Conservation (phyloP, 1,284 basidiomycete genomes). For the Laetiporus sulphureus region DNA sequence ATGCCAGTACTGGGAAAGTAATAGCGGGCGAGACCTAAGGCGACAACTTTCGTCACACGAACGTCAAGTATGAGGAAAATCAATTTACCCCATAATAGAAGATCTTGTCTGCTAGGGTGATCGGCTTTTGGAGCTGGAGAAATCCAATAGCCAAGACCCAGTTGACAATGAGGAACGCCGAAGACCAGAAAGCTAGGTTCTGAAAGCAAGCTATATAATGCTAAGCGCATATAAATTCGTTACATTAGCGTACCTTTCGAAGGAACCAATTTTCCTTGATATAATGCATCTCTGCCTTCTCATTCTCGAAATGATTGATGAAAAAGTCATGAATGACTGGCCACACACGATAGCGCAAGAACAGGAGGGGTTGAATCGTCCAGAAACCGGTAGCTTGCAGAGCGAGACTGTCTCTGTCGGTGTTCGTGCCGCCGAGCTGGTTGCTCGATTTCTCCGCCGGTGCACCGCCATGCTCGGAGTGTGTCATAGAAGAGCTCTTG, state of each 20-base stretch:
- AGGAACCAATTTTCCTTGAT: constrained; percentile 44
- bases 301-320: constrained; percentile 46
- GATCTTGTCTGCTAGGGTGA: constrained; percentile 44
- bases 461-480: constrained; percentile 42
- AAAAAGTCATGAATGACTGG: constrained; percentile 44
- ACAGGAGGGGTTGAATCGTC: constrained; percentile 20
- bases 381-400: constrained; percentile 27
- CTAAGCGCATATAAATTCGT: neutral
- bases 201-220: constrained; percentile 13
- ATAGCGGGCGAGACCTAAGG: constrained; percentile 35
- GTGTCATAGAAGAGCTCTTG: constrained; percentile 37
- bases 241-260: constrained; percentile 31
- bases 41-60: neutral
- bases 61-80: neutral
- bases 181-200: constrained; percentile 57
- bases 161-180: constrained; percentile 60
- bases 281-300: constrained; percentile 55
- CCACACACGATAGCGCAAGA: constrained; percentile 36
- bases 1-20: constrained; percentile 35
- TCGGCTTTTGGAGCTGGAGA: constrained; percentile 38
- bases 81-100: constrained; percentile 56
- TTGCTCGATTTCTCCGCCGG: constrained; percentile 42
- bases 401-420: constrained; percentile 28
- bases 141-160: constrained; percentile 61
- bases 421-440: constrained; percentile 23